These are phyloP conservation scores for Malassezia slooffiae DNA, from an alignment of 1,284 basidiomycete genomes.

Conservation along the genomic window DNA sequence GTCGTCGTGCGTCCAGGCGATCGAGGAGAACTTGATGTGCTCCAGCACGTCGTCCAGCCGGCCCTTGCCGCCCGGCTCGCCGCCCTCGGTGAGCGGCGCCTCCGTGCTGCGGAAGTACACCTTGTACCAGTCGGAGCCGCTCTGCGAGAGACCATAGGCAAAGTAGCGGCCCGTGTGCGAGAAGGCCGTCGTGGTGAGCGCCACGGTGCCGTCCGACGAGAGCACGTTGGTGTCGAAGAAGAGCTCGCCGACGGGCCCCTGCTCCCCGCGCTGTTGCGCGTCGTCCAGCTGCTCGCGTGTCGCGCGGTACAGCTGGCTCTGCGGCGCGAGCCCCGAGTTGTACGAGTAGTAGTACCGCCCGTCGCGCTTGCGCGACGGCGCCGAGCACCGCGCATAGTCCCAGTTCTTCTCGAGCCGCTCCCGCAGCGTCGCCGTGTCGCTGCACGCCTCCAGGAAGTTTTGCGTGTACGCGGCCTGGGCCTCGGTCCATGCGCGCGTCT, in stretches of 20 bases:
- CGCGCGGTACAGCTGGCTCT: conserved; percentile 34
- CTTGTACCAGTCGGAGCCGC: conserved; percentile 41
- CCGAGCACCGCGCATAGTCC: conserved; percentile 37
- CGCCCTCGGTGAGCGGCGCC: conserved; percentile 28
- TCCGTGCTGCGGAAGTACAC: conserved; percentile 35
- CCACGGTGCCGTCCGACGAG: conserved; percentile 37
- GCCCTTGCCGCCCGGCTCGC: conserved; percentile 26
- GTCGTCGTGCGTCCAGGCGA: conserved; percentile 39
- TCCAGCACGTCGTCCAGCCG: conserved; percentile 32
- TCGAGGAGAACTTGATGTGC: conserved; percentile 37
- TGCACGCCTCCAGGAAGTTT: conserved; percentile 27
- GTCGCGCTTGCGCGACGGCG: conserved; percentile 35
- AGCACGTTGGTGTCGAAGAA: conserved; percentile 43
- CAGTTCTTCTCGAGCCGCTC: conserved; percentile 33
- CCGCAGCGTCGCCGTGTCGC: conserved; percentile 31
- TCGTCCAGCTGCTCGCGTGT: conserved; percentile 23
- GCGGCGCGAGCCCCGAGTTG: conserved; percentile 41
- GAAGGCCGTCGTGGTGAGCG: conserved; percentile 31
- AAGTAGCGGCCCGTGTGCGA: conserved; percentile 37
- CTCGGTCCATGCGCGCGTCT: conserved; percentile 38
- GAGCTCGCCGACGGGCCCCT: conserved; percentile 30
- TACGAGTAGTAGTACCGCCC: conserved; percentile 40
- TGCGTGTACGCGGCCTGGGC: conserved; percentile 35
- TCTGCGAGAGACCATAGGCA: conserved; percentile 39
- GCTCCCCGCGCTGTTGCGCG: conserved; percentile 13